These are phyloP conservation scores for Rhodamnia argentea DNA, from an alignment of 345 rosid genomes.

Conservation along the genomic window DNA sequence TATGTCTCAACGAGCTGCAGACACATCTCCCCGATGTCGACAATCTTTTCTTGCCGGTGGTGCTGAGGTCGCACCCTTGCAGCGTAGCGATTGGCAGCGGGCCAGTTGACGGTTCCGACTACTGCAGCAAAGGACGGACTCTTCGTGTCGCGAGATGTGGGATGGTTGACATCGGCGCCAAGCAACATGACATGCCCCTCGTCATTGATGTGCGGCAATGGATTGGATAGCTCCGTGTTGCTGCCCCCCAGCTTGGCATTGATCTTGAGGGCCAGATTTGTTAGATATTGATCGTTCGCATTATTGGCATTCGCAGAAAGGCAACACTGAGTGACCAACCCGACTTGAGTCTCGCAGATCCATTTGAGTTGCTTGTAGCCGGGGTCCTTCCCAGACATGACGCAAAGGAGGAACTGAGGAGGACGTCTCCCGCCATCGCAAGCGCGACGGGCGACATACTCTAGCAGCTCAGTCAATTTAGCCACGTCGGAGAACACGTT, in stretches of 20 bases:
- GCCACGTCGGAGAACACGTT: conserved; percentile 18
- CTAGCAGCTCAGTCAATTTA: conserved; percentile 32
- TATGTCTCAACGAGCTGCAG: conserved; percentile 52
- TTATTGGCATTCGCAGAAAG: conserved; percentile 28
- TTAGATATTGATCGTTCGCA: conserved; percentile 51
- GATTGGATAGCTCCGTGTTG: conserved; percentile 57
- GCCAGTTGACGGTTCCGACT: conserved; percentile 82
- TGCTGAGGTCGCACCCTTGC: conserved; percentile 58
- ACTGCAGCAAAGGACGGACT: conserved; percentile 88
- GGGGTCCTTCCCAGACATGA: conserved; percentile 41
- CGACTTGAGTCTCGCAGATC: conserved; percentile 70
- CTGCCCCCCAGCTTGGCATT: conserved; percentile 98
- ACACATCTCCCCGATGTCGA: conserved; percentile 55
- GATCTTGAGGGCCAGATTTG: conserved; percentile 76
- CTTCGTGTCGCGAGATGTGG: conserved; percentile 31
- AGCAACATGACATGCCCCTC: conserved; percentile 61
- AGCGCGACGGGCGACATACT: conserved; percentile 16
- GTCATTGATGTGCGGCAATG: conserved; percentile 33
- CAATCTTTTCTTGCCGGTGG: conserved; percentile 57
- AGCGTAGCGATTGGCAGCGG: conserved; percentile 73
- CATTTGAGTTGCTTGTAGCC: conserved; percentile 84
- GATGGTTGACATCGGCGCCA: conserved; percentile 95
- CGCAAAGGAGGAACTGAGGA: conserved; percentile 57
- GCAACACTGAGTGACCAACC: conserved; percentile 83
- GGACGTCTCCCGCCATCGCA: conserved; percentile 9